phyloP scores from a whole-genome alignment of 306 rosid genomes.

The Notholithocarpus densiflorus region DNA sequence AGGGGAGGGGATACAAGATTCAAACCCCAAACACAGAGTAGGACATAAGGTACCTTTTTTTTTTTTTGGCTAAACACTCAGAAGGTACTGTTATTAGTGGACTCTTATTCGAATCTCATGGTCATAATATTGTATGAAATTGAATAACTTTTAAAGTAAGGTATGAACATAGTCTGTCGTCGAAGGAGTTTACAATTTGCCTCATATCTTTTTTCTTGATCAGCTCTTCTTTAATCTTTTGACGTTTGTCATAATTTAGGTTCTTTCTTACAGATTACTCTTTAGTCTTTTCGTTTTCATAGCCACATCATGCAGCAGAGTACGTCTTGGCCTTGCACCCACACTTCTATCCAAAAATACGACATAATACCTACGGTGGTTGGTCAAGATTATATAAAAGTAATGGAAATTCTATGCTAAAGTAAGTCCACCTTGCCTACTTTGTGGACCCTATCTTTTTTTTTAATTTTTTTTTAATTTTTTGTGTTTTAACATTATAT shows the following conservation, averaged over 20 bases:
- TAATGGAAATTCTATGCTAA: neutral
- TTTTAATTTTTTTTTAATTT: neutral
- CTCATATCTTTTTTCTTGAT: no score
- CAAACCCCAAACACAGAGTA: no score
- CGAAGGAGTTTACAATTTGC: no score
- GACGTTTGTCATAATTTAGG: neutral
- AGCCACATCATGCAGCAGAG: neutral
- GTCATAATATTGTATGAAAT: no score
- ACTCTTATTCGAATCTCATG: no score
- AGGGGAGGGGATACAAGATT: no score
- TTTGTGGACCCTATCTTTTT: neutral
- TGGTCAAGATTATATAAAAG: neutral
- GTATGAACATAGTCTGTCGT: no score
- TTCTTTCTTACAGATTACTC: neutral
- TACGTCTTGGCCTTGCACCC: neutral
- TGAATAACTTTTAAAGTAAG: no score
- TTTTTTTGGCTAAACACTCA: no score
- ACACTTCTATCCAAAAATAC: neutral
- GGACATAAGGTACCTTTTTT: no score
- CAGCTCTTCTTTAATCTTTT: neutral
- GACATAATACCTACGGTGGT: constrained; percentile 2
- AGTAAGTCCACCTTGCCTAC: neutral
- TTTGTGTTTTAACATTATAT: neutral
- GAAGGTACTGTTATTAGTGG: no score
- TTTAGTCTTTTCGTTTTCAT: neutral